Conservation (phyloP, 2,329 filamentous ascomycete species). For the Stagonosporopsis rhizophila region DNA sequence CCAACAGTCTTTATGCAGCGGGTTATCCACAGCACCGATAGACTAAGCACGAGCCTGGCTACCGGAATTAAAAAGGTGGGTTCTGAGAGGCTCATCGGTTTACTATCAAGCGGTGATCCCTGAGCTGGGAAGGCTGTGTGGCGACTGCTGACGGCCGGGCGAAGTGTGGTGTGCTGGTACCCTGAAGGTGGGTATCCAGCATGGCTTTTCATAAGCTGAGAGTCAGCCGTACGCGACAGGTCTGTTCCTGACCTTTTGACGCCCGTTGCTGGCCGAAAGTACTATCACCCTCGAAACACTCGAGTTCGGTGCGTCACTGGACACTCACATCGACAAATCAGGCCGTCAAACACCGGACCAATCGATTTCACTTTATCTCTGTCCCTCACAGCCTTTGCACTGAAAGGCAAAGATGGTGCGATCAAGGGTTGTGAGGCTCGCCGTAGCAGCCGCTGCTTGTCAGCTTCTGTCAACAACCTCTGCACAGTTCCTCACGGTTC, state of each 20-base stretch:
- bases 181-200: constrained; percentile 5
- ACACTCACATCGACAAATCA: not conserved
- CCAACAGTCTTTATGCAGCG: constrained; percentile 9
- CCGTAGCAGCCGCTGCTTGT: constrained; percentile 17
- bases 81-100: constrained; percentile 15
- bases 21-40: not conserved
- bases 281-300: not conserved
- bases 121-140: constrained; percentile 14
- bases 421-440: constrained; percentile 20
- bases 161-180: constrained; percentile 9
- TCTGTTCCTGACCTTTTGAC: constrained; percentile 1
- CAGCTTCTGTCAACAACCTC: constrained; percentile 15
- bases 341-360: not conserved
- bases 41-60: constrained; percentile 1
- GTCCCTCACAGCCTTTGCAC: not conserved
- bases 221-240: constrained; percentile 13
- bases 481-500: constrained; percentile 6
- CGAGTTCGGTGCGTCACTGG: not conserved
- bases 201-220: constrained; percentile 11
- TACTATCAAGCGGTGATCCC: constrained; percentile 10
- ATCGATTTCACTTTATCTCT: not conserved
- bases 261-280: not conserved
- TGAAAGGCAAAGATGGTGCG: constrained; percentile 16
- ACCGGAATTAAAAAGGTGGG: not conserved
- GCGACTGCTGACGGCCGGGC: constrained; percentile 17